Evolutionary conservation across 345 rosid species (phyloP), one percentile per base, ranked within the genome.

Genomic region (Atalantia buxifolia): DNA sequence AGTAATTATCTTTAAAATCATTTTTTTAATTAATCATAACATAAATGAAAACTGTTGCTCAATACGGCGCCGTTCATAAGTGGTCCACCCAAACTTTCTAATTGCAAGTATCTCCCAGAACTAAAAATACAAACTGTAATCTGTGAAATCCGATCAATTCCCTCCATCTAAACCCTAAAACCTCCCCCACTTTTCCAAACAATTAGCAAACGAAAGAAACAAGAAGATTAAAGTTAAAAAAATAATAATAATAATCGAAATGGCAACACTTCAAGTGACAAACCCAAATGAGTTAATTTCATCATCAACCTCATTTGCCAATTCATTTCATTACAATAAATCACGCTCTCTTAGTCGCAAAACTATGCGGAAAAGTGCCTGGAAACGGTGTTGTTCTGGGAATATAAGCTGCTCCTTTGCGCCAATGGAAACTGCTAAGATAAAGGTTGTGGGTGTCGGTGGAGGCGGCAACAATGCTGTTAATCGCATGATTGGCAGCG

Each of bases 401-500:
- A 72, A 77, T 24, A 78, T 90, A 42, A 81, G 88, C 69, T 93
- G 98, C 80, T 92, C 95, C 8, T 96, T 86, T 78, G 77, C 86
- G 25, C 87, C 93, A 3, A 79, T 86, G 90, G 99, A 96, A 55
- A 85, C 96, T 55, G 99, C 99, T 42, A 95, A 85, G 87, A 95
- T 95, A 64, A 95, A 93, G 85, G 99, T 95, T 4, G 87, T 95
- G 35, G 99, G 99, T 48, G 96, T 93, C 40, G 99, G 98, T 50
- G 99, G 99, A 10, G 98, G 99, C 31, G 99, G 99, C 82, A 96
- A 93, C 92, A 96, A 96, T 90, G 98, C 99, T 77, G 93, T 96
- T 74, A 93, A 96, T 84, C 97, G 98, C 56, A 96, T 96, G 99
- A 92, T 93, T 88, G 93, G 95, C 30, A 93, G 95, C 76, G 97